Conservation (phyloP, 2,329 filamentous ascomycete genomes). For the Epichloe hybrida region DNA sequence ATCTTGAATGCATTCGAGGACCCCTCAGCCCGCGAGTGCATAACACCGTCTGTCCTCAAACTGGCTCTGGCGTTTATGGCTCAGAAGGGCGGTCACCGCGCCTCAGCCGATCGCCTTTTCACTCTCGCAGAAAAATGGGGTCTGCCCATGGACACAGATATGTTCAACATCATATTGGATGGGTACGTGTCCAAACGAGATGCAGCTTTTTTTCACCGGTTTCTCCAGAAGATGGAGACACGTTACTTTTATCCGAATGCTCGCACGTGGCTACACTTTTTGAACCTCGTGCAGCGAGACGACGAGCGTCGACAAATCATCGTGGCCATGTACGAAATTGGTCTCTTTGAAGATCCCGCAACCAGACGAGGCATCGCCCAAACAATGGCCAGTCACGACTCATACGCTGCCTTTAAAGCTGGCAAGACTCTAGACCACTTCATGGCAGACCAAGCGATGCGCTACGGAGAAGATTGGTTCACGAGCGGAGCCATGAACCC, state of each 20-base stretch:
- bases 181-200: conserved; percentile 27
- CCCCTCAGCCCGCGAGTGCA: conserved; percentile 16
- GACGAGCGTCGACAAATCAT: conserved; percentile 35
- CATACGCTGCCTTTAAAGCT: conserved; percentile 25
- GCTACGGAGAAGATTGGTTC: conserved; percentile 35
- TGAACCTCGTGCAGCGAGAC: conserved; percentile 44
- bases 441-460: conserved; percentile 23
- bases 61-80: conserved; percentile 30
- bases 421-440: conserved; percentile 24
- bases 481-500: conserved; percentile 21
- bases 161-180: conserved; percentile 34
- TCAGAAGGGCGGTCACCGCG: conserved; percentile 20
- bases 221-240: conserved; percentile 27
- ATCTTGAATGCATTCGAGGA: conserved; percentile 27
- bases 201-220: conserved; percentile 28
- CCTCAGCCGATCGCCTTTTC: conserved; percentile 23
- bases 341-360: conserved; percentile 25
- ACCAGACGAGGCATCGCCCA: conserved; percentile 25
- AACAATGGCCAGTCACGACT: conserved; percentile 30
- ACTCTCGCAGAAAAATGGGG: conserved; percentile 21
- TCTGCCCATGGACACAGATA: conserved; percentile 29
- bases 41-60: conserved; percentile 29
- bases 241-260: conserved; percentile 27
- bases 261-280: conserved; percentile 34
- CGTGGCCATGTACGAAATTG: conserved; percentile 31